A percentile compares a stretch with the other conserved stretches of the same genome.
These are phyloP conservation scores for Alternaria dauci DNA, from an alignment of 2,329 filamentous ascomycete species.

Conservation along the genomic window DNA sequence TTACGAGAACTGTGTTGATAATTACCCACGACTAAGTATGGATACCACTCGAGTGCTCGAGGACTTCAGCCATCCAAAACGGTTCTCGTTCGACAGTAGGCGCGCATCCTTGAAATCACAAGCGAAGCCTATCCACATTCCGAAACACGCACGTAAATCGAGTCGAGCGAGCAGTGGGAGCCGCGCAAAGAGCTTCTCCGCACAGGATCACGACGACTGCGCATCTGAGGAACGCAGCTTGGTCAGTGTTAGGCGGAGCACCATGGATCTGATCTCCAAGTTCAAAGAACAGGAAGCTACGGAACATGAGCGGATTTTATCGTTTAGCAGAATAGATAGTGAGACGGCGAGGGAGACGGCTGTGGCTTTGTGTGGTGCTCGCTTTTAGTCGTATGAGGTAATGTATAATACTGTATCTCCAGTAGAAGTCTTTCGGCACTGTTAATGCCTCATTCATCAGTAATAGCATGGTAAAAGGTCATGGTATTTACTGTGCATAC, in stretches of 20 bases:
- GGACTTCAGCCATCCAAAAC: constrained; percentile 26
- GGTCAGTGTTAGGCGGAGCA: constrained; percentile 51
- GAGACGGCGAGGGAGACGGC: constrained; percentile 2
- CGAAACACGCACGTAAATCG: constrained; percentile 30
- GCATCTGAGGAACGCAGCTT: constrained; percentile 37
- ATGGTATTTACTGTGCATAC: not conserved
- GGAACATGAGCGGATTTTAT: constrained; percentile 45
- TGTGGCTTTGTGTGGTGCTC: constrained; percentile 7
- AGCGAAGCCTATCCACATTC: constrained; percentile 20
- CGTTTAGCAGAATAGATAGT: constrained; percentile 28
- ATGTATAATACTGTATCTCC: not conserved
- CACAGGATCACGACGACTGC: constrained; percentile 21
- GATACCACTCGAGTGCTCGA: constrained; percentile 23
- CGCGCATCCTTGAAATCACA: constrained; percentile 24
- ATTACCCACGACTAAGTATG: constrained; percentile 35
- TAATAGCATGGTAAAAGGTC: not conserved
- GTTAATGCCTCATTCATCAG: not conserved
- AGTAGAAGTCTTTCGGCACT: not conserved
- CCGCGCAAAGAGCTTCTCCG: constrained; percentile 27
- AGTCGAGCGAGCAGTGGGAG: constrained; percentile 33
- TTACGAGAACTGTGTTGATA: constrained; percentile 46
- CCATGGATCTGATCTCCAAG: constrained; percentile 51
- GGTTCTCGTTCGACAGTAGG: constrained; percentile 32
- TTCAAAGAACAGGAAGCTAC: constrained; percentile 48
- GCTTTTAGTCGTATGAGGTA: not conserved